phyloP scores from a whole-genome alignment of 2,329 filamentous ascomycete genomes.

The Waltergamsia citrina region DNA sequence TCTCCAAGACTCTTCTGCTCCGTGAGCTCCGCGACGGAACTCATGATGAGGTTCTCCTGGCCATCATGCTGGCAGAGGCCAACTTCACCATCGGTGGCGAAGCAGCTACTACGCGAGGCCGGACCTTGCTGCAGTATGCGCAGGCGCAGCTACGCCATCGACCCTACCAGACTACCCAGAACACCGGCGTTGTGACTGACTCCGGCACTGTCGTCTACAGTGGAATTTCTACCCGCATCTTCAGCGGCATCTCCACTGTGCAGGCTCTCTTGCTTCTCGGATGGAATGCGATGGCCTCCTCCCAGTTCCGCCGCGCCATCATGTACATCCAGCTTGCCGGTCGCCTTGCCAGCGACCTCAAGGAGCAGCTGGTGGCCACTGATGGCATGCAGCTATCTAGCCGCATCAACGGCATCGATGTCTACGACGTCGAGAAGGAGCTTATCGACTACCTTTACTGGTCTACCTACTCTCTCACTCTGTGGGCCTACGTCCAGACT shows the following conservation, averaged over 20 bases:
- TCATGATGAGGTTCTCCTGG: slow-evolving; percentile 26
- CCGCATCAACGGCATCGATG: slow-evolving; percentile 29
- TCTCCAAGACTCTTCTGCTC: slow-evolving; percentile 30
- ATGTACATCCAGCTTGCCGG: slow-evolving; percentile 24
- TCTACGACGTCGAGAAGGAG: slow-evolving; percentile 28
- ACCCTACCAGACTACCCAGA: slow-evolving; percentile 11
- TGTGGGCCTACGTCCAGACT: slow-evolving; percentile 27
- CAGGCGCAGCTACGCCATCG: slow-evolving; percentile 19
- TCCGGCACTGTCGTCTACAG: slow-evolving; percentile 8
- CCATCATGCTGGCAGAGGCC: slow-evolving; percentile 27
- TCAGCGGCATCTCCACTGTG: slow-evolving; percentile 19
- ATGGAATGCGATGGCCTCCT: slow-evolving; percentile 23
- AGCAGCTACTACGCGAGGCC: slow-evolving; percentile 14
- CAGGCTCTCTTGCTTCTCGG: slow-evolving; percentile 24
- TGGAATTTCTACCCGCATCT: slow-evolving; percentile 20
- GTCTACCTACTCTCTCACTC: slow-evolving; percentile 24
- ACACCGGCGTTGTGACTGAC: slow-evolving; percentile 8
- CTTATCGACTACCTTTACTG: slow-evolving; percentile 27
- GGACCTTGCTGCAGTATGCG: slow-evolving; percentile 23
- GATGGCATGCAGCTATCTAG: slow-evolving; percentile 17
- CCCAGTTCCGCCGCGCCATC: slow-evolving; percentile 20
- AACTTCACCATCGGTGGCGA: slow-evolving; percentile 21
- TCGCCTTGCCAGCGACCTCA: slow-evolving; percentile 18
- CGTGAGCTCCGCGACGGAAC: slow-evolving; percentile 25
- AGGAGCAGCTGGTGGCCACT: slow-evolving; percentile 17